phyloP scores from a whole-genome alignment of 2,329 filamentous ascomycete species.

The Talaromyces sp. region DNA sequence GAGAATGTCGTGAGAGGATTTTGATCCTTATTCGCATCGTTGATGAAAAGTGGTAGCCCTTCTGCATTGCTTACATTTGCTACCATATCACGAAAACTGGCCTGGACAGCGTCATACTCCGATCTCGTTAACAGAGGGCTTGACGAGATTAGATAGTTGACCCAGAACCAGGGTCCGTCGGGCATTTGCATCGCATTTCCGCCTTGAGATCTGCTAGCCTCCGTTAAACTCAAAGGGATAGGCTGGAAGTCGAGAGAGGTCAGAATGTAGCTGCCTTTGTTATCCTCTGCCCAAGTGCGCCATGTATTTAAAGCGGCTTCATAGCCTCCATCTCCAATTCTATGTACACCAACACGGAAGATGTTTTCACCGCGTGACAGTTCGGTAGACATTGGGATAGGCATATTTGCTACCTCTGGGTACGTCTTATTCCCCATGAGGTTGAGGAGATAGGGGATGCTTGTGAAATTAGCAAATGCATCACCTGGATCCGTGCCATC shows the following conservation, averaged over 20 bases:
- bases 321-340: constrained; percentile 21
- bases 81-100: constrained; percentile 32
- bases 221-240: constrained; percentile 29
- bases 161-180: constrained; percentile 27
- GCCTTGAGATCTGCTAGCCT: constrained; percentile 28
- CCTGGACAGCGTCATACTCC: constrained; percentile 28
- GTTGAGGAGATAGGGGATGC: constrained; percentile 22
- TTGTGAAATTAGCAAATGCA: constrained; percentile 33
- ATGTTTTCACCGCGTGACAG: constrained; percentile 32
- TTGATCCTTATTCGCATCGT: constrained; percentile 35
- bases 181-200: constrained; percentile 33
- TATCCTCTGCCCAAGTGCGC: background rate
- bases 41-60: constrained; percentile 30
- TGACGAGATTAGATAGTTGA: constrained; percentile 29
- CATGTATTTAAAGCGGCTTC: background rate
- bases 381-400: constrained; percentile 27
- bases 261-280: background rate
- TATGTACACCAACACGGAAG: constrained; percentile 34
- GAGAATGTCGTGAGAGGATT: constrained; percentile 29
- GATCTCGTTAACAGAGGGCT: constrained; percentile 23
- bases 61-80: constrained; percentile 20
- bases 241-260: constrained; percentile 21
- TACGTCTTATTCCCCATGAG: background rate
- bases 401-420: background rate
- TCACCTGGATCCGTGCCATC: constrained; percentile 32